phyloP scores from a whole-genome alignment of 2,329 filamentous ascomycete genomes.

The Monosporascus sp. region DNA sequence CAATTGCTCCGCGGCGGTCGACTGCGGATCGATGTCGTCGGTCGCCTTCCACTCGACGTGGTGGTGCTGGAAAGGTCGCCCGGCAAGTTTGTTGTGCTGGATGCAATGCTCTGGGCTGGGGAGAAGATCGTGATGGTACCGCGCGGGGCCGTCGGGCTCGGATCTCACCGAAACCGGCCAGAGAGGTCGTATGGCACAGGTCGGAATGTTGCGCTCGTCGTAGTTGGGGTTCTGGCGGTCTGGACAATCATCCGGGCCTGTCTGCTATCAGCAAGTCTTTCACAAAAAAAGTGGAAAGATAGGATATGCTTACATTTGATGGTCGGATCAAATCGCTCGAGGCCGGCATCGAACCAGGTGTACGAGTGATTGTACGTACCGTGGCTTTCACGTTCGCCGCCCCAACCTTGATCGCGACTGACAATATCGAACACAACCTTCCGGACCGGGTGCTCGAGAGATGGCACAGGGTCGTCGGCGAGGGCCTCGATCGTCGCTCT shows the following conservation, averaged over 20 bases:
- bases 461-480: constrained; percentile 33
- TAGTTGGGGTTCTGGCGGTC: constrained; percentile 4
- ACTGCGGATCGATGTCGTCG: constrained; percentile 41
- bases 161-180: constrained; percentile 16
- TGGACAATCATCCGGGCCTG: constrained; percentile 13
- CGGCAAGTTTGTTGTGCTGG: constrained; percentile 40
- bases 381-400: constrained; percentile 23
- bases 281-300: not conserved
- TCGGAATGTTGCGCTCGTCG: constrained; percentile 8
- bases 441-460: constrained; percentile 44
- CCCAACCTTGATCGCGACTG: constrained; percentile 56
- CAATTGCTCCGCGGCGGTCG: constrained; percentile 32
- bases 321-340: constrained; percentile 47
- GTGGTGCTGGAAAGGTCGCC: constrained; percentile 31
- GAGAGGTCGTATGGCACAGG: constrained; percentile 24
- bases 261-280: constrained; percentile 4
- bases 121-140: constrained; percentile 33
- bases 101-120: constrained; percentile 35
- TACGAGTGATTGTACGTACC: constrained; percentile 43
- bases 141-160: constrained; percentile 7
- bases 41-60: constrained; percentile 47
- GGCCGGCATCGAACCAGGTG: constrained; percentile 60
- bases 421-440: constrained; percentile 56
- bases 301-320: constrained; percentile 16
- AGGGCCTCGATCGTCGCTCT: constrained; percentile 30